A percentile compares a stretch with the other conserved stretches of the same genome.
Evolutionary conservation across 192 early-diverging fungal species (phyloP).

Genomic region (Coemansia sp.): DNA sequence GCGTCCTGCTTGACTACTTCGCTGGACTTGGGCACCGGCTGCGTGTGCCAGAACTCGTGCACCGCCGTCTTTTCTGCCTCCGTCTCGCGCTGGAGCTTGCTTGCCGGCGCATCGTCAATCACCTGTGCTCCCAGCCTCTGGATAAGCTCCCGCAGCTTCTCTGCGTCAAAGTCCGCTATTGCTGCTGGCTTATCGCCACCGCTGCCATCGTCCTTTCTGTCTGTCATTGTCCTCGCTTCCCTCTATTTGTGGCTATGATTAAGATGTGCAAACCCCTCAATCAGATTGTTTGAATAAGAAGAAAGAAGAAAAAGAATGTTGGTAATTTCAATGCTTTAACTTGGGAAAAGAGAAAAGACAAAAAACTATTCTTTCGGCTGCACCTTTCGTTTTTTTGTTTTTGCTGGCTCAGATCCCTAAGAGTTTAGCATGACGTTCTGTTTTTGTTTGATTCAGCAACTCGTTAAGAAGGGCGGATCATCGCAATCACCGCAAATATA

Average conservation of each 20-base stretch:
- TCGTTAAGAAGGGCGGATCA: too few relatives aligned
- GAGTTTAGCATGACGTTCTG: too few relatives aligned
- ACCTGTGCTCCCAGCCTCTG: conserved; percentile 24
- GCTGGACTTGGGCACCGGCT: conserved; percentile 86
- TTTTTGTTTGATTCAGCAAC: too few relatives aligned
- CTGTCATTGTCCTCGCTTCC: neutral
- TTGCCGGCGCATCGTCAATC: conserved; percentile 14
- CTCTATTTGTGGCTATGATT: neutral
- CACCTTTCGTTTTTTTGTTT: too few relatives aligned
- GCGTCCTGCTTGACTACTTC: conserved; percentile 76
- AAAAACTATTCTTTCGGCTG: too few relatives aligned
- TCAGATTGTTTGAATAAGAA: neutral
- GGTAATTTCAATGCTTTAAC: too few relatives aligned
- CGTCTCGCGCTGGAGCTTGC: conserved; percentile 43
- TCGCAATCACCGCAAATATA: too few relatives aligned
- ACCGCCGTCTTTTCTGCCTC: conserved; percentile 30
- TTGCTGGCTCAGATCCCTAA: too few relatives aligned
- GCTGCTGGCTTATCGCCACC: neutral
- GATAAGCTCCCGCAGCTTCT: conserved; percentile 41
- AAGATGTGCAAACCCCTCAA: neutral
- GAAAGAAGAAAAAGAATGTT: too few relatives aligned
- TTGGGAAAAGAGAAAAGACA: too few relatives aligned
- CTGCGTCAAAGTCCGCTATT: conserved; percentile 11
- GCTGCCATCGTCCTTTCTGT: neutral
- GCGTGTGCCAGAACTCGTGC: conserved; percentile 96